Evolutionary conservation across 2,329 filamentous ascomycete genomes (phyloP).

Genomic region (Chaetomiaceae sp.): DNA sequence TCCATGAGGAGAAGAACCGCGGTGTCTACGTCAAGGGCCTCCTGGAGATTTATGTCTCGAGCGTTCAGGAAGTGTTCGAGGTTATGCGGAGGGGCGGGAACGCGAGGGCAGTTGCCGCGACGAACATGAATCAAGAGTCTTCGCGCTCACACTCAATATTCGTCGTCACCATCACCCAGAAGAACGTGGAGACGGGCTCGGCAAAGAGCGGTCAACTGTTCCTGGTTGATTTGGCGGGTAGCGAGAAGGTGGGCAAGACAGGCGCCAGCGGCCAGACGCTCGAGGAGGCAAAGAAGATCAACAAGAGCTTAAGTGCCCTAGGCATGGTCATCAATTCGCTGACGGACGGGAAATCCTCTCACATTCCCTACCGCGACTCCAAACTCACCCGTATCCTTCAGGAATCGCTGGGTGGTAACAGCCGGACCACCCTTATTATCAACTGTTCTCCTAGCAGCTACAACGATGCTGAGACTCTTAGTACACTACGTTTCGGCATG

Average conservation of each 20-base stretch:
- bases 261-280: slow-evolving; percentile 95
- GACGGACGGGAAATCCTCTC: slow-evolving; percentile 93
- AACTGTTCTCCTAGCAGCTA: slow-evolving; percentile 99
- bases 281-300: slow-evolving; percentile 99
- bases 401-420: slow-evolving; percentile 96
- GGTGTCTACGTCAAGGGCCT: slow-evolving; percentile 97
- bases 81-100: slow-evolving; percentile 91
- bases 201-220: slow-evolving; percentile 96
- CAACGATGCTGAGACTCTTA: slow-evolving; percentile 91
- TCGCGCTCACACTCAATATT: slow-evolving; percentile 98
- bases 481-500: slow-evolving; percentile 90
- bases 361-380: slow-evolving; percentile 95
- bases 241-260: slow-evolving; percentile 98
- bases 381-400: slow-evolving; percentile 96
- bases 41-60: slow-evolving; percentile 91
- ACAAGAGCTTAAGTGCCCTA: slow-evolving; percentile 96
- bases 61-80: slow-evolving; percentile 92
- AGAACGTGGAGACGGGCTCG: slow-evolving; percentile 94
- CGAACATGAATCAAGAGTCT: slow-evolving; percentile 99
- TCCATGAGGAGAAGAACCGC: slow-evolving; percentile 96
- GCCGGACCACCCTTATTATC: slow-evolving; percentile 95
- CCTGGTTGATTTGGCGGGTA: slow-evolving; percentile 95
- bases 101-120: slow-evolving; percentile 86
- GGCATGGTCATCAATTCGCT: slow-evolving; percentile 99
- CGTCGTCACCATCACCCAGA: slow-evolving; percentile 93